Evolutionary conservation across 2,329 filamentous ascomycete species (phyloP).

Genomic region (Pseudophaeomoniella oleicola): DNA sequence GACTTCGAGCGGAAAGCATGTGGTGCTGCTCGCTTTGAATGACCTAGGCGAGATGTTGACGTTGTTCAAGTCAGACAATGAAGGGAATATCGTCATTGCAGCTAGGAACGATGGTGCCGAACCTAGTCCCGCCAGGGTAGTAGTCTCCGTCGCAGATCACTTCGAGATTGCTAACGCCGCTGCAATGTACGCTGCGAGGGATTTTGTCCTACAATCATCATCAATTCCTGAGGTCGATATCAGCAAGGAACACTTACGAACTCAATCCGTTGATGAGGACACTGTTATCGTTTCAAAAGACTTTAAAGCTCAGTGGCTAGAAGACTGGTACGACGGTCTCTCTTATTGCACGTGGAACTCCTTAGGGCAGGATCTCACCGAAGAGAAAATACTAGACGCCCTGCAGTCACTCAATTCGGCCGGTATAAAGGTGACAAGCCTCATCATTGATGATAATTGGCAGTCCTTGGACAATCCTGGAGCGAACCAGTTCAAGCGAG

Average conservation of each 20-base stretch:
- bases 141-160: slow-evolving; percentile 56
- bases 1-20: slow-evolving; percentile 52
- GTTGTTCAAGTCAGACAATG: slow-evolving; percentile 48
- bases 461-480: slow-evolving; percentile 52
- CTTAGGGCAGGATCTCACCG: slow-evolving; percentile 67
- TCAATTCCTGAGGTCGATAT: slow-evolving; percentile 13
- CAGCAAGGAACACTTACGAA: slow-evolving; percentile 7
- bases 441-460: slow-evolving; percentile 98
- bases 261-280: slow-evolving; percentile 11
- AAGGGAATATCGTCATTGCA: slow-evolving; percentile 54
- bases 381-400: slow-evolving; percentile 63
- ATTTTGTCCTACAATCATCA: slow-evolving; percentile 31
- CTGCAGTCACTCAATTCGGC: slow-evolving; percentile 56
- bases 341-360: slow-evolving; percentile 97
- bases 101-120: slow-evolving; percentile 55
- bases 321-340: slow-evolving; percentile 83
- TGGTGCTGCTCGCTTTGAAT: slow-evolving; percentile 67
- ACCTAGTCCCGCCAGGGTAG: slow-evolving; percentile 42
- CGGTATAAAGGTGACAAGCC: slow-evolving; percentile 62
- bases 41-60: slow-evolving; percentile 57
- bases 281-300: slow-evolving; percentile 16
- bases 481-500: slow-evolving; percentile 32
- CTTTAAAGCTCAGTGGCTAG: slow-evolving; percentile 45
- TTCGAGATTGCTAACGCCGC: slow-evolving; percentile 67
- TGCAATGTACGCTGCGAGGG: slow-evolving; percentile 76